Conservation (phyloP, 2,329 filamentous ascomycete genomes). For the Metarhizium brunneum region DNA sequence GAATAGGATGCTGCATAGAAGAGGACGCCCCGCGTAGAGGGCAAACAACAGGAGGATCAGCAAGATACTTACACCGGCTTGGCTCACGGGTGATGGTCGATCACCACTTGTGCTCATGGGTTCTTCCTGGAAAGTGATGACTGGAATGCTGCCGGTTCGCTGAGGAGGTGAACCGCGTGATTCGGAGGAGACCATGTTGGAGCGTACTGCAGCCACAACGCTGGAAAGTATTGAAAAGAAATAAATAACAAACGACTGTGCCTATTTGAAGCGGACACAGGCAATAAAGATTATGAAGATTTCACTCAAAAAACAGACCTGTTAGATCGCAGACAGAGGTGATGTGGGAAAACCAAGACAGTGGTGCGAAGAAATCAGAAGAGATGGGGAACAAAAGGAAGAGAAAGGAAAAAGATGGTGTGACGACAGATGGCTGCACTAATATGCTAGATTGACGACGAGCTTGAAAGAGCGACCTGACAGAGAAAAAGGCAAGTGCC, state of each 20-base stretch:
- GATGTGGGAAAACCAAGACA: conserved; percentile 12
- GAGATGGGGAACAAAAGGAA: conserved; percentile 8
- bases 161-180: conserved; percentile 19
- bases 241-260: conserved; percentile 9
- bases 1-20: not conserved
- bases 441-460: conserved; percentile 1
- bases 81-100: conserved; percentile 6
- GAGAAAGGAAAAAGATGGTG: conserved; percentile 4
- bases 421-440: conserved; percentile 6
- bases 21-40: not conserved
- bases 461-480: conserved; percentile 6
- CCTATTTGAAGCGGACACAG: conserved; percentile 5
- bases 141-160: conserved; percentile 10
- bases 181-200: conserved; percentile 21
- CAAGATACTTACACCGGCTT: conserved; percentile 11
- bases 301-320: conserved; percentile 17
- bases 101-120: conserved; percentile 9
- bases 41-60: not conserved
- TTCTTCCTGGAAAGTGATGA: conserved; percentile 13
- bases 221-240: conserved; percentile 8
- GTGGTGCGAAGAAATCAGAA: conserved; percentile 9
- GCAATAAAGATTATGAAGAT: conserved; percentile 18
- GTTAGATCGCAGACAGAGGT: conserved; percentile 20
- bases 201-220: conserved; percentile 2
- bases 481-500: conserved; percentile 11